A percentile compares a stretch with the other conserved stretches of the same genome.
Evolutionary conservation across 176 grass and related monocot genomes (phyloP).

Genomic region (Carex scoparia): DNA sequence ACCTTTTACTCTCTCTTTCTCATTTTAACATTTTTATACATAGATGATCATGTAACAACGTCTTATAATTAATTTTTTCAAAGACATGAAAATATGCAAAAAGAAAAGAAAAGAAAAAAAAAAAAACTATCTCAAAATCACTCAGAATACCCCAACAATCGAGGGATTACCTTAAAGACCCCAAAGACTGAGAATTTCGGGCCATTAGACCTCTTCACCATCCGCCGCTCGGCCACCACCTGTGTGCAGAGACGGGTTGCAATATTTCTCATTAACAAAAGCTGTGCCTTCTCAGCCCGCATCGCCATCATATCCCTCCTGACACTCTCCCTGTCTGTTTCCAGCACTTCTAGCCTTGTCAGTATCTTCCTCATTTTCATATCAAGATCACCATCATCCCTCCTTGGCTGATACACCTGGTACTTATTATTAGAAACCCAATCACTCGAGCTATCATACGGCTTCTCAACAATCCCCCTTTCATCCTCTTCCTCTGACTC

Average conservation of each 20-base stretch:
- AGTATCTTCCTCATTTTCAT: slow-evolving; percentile 33
- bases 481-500: slow-evolving; percentile 35
- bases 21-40: neutral
- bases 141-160: slow-evolving; percentile 20
- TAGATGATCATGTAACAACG: neutral
- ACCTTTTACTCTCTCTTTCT: slow-evolving; percentile 1
- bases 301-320: slow-evolving; percentile 50
- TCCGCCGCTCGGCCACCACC: slow-evolving; percentile 38
- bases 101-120: neutral
- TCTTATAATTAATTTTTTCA: neutral
- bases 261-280: slow-evolving; percentile 60
- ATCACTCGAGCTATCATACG: slow-evolving; percentile 31
- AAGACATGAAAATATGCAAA: neutral
- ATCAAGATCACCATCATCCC: slow-evolving; percentile 22
- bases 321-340: slow-evolving; percentile 51
- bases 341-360: slow-evolving; percentile 60
- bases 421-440: slow-evolving; percentile 18
- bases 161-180: slow-evolving; percentile 62
- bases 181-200: slow-evolving; percentile 46
- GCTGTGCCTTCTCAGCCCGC: slow-evolving; percentile 57
- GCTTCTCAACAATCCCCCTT: slow-evolving; percentile 28
- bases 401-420: slow-evolving; percentile 12
- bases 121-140: slow-evolving; percentile 15
- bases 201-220: slow-evolving; percentile 26
- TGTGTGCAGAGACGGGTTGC: slow-evolving; percentile 60